A percentile compares a stretch with the other conserved stretches of the same genome.
Evolutionary conservation across 129 eudicot genomes (phyloP).

Genomic region (Flaveria trinervia): DNA sequence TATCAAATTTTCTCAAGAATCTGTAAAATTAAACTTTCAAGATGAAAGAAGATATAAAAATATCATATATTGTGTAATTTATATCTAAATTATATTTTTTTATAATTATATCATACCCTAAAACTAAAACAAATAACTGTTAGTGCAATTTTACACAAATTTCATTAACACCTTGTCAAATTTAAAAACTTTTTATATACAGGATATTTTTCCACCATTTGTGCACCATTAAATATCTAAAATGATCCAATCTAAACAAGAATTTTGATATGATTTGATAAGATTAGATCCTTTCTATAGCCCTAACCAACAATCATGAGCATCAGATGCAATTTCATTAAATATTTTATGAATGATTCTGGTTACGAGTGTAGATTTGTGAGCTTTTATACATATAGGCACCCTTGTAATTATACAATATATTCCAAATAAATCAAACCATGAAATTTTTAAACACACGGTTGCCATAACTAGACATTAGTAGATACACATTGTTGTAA

Average conservation of each 20-base stretch:
- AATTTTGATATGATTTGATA: conserved; percentile 25
- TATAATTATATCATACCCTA: neutral
- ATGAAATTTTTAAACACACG: too few species aligned
- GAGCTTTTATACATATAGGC: too few species aligned
- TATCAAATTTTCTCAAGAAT: neutral
- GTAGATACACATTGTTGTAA: too few species aligned
- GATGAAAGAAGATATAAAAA: neutral
- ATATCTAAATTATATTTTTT: neutral
- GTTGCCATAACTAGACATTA: too few species aligned
- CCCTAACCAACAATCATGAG: conserved; percentile 24
- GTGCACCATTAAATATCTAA: conserved; percentile 24
- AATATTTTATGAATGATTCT: neutral
- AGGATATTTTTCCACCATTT: conserved; percentile 34
- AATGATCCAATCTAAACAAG: conserved; percentile 18
- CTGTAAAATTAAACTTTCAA: too few species aligned
- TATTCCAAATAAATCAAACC: too few species aligned
- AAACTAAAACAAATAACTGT: neutral
- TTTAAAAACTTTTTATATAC: neutral
- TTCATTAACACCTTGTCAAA: neutral
- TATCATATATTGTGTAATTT: neutral
- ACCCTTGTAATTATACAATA: too few species aligned
- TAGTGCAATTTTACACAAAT: neutral
- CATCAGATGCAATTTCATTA: neutral
- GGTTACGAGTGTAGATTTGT: neutral
- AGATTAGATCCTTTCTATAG: conserved; percentile 29